Evolutionary conservation across 2,329 filamentous ascomycete genomes (phyloP), one percentile per base, ranked within the genome.

Genomic region (Hymenoscyphus fructigenus): DNA sequence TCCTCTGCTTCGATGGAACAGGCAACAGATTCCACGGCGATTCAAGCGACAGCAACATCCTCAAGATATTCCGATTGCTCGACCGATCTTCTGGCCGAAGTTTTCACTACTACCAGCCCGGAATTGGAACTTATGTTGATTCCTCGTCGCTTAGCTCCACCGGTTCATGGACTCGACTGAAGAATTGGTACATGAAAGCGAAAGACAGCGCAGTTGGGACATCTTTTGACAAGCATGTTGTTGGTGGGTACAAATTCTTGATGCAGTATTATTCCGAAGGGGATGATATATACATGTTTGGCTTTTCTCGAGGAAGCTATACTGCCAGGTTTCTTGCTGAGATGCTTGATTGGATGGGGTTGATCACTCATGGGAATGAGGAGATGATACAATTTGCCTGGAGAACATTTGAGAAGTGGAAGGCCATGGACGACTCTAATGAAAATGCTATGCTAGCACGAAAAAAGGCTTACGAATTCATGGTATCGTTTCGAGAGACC

Each of bases 371-470:
- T 64, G 92, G 91, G 6, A 96, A 96, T 71, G 92, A 96, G 73
- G 92, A 95, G 70, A 89, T 95, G 87, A 87, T 92, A 60, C 82
- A 84, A 4, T 96, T 96, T 74, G 91, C 91, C 0, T 95, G 91
- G 91, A 93, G 91, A 74, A 88, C 89, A 0, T 93, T 92, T 72
- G 84, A 88, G 7, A 87, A 88, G 73, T 92, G 89, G 88, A 88
- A 91, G 72, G 84, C 7, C 78, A 82, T 9, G 78, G 80, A 0
- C 72, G 77, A 34, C 41, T 34, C 44, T 28, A 66, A 70, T 5
- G 76, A 72, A 6, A 74, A 77, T 6, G 79, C 77, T 1, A 75
- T 76, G 32, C 83, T 85, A 69, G 79, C 80, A 15, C 83, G 85
- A 68, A 80, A 80, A n/a, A 81, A 86, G 66, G 88, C 91, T 78